Conservation (phyloP, 805 yeast genomes). For the Candida multigemmis region DNA sequence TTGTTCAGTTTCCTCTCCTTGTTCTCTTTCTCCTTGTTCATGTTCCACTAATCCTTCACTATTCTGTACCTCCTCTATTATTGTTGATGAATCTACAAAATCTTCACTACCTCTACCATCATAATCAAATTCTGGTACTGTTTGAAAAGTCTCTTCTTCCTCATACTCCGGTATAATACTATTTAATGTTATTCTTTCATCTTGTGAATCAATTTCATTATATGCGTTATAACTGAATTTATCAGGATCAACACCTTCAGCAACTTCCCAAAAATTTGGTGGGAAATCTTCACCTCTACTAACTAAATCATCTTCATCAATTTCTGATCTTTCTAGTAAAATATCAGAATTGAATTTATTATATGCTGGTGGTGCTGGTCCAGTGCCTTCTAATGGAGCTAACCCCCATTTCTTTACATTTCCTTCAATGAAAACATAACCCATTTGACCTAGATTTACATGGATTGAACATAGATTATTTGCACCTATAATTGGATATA, state of each 20-base stretch:
- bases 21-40: neutral
- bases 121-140: neutral
- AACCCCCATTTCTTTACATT: conserved; percentile 94
- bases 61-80: neutral
- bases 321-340: conserved; percentile 56
- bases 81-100: too few species aligned
- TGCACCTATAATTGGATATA: conserved; percentile 89
- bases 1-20: conserved; percentile 1
- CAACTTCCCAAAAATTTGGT: conserved; percentile 44
- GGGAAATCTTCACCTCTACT: conserved; percentile 43
- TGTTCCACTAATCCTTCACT: neutral
- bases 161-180: conserved; percentile 21
- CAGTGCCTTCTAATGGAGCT: conserved; percentile 81
- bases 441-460: conserved; percentile 83
- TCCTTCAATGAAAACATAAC: conserved; percentile 85
- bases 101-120: conserved; percentile 7
- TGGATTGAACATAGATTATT: conserved; percentile 74
- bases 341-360: conserved; percentile 73
- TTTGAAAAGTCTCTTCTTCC: conserved; percentile 1
- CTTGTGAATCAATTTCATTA: conserved; percentile 27
- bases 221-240: conserved; percentile 30
- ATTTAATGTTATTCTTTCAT: conserved; percentile 33
- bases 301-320: conserved; percentile 40
- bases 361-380: conserved; percentile 92
- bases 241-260: conserved; percentile 12